Conservation (phyloP, 164 flowering plant species). For the Piper betle region DNA sequence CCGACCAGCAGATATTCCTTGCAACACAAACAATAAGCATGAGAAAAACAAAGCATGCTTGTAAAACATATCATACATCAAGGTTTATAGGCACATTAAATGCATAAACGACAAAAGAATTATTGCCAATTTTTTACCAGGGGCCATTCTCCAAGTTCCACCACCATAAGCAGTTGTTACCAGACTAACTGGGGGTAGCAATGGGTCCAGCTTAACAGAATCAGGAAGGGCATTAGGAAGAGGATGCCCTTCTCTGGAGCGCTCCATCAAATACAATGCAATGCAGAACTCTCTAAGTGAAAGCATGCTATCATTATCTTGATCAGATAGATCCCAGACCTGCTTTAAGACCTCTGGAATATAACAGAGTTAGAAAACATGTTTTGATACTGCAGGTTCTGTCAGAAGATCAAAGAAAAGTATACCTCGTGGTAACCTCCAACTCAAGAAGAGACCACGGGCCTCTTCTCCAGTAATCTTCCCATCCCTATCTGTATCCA, state of each 20-base stretch:
- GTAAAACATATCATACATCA: background rate
- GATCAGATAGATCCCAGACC: slow-evolving; percentile 98
- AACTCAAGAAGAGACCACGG: slow-evolving; percentile 75
- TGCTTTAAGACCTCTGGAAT: slow-evolving; percentile 84
- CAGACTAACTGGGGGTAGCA: slow-evolving; percentile 44
- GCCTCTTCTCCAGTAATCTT: slow-evolving; percentile 92
- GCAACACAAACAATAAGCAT: slow-evolving; percentile 45
- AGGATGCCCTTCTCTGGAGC: slow-evolving; percentile 82
- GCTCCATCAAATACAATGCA: slow-evolving; percentile 91
- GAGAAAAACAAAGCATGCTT: background rate
- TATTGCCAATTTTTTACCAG: slow-evolving; percentile 29
- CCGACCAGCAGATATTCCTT: slow-evolving; percentile 35
- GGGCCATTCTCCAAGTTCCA: slow-evolving; percentile 45
- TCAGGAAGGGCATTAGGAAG: slow-evolving; percentile 70
- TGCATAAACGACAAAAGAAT: background rate
- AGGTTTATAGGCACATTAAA: background rate
- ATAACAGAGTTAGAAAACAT: background rate
- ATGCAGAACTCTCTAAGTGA: slow-evolving; percentile 82
- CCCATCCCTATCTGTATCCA: slow-evolving; percentile 91
- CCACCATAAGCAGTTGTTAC: slow-evolving; percentile 36
- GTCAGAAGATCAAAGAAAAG: background rate
- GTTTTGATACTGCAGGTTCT: background rate
- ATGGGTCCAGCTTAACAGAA: slow-evolving; percentile 51
- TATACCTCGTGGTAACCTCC: slow-evolving; percentile 92
- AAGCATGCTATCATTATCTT: slow-evolving; percentile 94